Base-by-base conservation (phyloP, 352 stramenopile species). In the Globisporangium radiosum region DNA sequence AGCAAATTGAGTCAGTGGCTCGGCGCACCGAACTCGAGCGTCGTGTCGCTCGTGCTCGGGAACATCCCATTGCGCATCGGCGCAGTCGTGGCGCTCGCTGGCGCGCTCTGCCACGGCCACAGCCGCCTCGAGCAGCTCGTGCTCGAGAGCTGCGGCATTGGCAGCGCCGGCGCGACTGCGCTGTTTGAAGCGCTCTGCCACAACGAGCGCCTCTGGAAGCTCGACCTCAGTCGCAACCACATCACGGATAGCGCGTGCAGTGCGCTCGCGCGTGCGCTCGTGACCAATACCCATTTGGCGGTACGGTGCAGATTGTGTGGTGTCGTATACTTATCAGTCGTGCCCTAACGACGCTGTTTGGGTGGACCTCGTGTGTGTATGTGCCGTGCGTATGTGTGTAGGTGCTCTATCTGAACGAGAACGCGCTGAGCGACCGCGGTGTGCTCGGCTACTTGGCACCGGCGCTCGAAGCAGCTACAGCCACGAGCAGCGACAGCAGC, bases 211-310 rank as follows among this genome's bases (percentile, higher is more conserved):
- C 71, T 92, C 10, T 87, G 81, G 76, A 92, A 92, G 55, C 68
- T 92, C 45, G 81, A 92, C 48, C 58, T 92, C 19, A 88, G 76
- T 56, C 54, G 68, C 47, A 92, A 92, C 56, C 74, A 85, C 64
- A 63, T 92, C 39, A 68, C 68, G 10, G 79, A 92, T 63, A 69
- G 64, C 66, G 65, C 68, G 4, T 88, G 73, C 59, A 55, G 66
- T 2, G 59, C 68, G 42, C 49, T 92, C 10, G 53, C 68, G 0
- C 62, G 64, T 11, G 60, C 70, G 40, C 65, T 92, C 5, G 52
- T 86, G 19, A 45, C 19, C 19, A 2, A 25, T 25, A 25, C 19
- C 19, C 19, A 25, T 25, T 25, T 25, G 19, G 19, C 19, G 19
- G 19, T 25, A 1, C 19, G 19, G 19, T 25, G 19, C 19, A 25